Evolutionary conservation across 2,329 filamentous ascomycete genomes (phyloP), one percentile per base, ranked within the genome.

Genomic region (Aphanoascus verrucosus): DNA sequence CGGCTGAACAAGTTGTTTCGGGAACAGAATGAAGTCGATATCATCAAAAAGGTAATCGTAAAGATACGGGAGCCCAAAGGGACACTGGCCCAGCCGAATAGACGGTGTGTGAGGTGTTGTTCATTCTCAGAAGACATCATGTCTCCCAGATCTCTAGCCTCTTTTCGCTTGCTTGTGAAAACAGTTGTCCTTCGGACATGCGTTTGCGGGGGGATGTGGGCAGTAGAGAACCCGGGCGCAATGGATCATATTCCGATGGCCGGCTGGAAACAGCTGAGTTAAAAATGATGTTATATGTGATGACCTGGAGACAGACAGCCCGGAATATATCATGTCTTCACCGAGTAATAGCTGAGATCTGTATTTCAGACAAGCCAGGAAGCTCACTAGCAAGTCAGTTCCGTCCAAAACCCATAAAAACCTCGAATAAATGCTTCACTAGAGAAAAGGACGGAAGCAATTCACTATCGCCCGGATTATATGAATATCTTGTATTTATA

Each of bases 71-170:
- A 43, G 12, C 41, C 41, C 35, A 35, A 35, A 55, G 57, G 53
- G 52, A 53, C 15, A 53, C 52, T 28, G 55, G 41, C 20, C 34
- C 52, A 49, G 44, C 64, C 65, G 40, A 74, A 73, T 67, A 69
- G 77, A 51, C 69, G 74, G 40, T 83, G 78, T 61, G 77, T 78
- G 17, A 72, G 83, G 38, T 86, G 83, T 64, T 75, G 79, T 43
- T 74, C 78, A 47, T 74, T 84, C n/a, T 84, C 85, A 73, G 82
- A 83, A 61, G 81, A 85, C 57, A 68, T 78, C 20, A 63, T 63
- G n/a, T 60, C 69, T 14, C 66, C 66, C 0, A 66, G 68, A 15
- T 66, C 69, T 7, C 42, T 65, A 11, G 55, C 64, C 8, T 65
- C 64, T 47, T 69, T 69, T 45, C 64, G 64, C 23, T 64, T 71